Percentiles rank a stretch among this genome's conserved stretches.
Evolutionary conservation across 495 filamentous ascomycete genomes (phyloP).

Genomic region (Tuber brumale): DNA sequence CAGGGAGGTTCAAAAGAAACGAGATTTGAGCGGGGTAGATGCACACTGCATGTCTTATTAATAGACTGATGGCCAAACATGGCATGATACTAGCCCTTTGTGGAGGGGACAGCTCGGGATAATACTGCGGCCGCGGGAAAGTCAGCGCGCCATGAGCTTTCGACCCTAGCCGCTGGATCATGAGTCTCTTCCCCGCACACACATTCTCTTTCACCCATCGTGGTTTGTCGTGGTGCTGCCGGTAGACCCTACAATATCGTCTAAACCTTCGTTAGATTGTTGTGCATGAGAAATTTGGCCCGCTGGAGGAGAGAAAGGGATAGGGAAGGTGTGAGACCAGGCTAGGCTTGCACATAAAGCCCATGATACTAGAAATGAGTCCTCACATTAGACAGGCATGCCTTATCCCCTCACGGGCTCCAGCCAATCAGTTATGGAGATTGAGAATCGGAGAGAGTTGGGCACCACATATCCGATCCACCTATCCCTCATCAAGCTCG

Average conservation of each 20-base stretch:
- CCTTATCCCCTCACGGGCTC: neutral
- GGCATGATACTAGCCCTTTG: neutral
- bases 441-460: conserved; percentile 1
- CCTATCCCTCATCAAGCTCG: neutral
- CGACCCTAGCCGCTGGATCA: neutral
- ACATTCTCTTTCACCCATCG: neutral
- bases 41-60: neutral
- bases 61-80: conserved; percentile 1
- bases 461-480: neutral
- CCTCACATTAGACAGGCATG: neutral
- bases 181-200: neutral
- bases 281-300: neutral
- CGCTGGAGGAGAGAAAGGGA: neutral
- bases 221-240: neutral
- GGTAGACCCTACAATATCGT: neutral
- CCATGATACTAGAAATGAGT: neutral
- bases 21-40: conserved; percentile 1
- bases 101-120: neutral
- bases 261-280: neutral
- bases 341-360: neutral
- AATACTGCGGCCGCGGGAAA: neutral
- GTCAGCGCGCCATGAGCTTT: neutral
- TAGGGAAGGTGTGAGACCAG: neutral
- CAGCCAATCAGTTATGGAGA: neutral
- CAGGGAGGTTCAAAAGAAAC: neutral